Percentiles rank a stretch among this genome's conserved stretches.
Evolutionary conservation across 345 rosid genomes (phyloP).

Genomic region (Euphorbia tirucalli): DNA sequence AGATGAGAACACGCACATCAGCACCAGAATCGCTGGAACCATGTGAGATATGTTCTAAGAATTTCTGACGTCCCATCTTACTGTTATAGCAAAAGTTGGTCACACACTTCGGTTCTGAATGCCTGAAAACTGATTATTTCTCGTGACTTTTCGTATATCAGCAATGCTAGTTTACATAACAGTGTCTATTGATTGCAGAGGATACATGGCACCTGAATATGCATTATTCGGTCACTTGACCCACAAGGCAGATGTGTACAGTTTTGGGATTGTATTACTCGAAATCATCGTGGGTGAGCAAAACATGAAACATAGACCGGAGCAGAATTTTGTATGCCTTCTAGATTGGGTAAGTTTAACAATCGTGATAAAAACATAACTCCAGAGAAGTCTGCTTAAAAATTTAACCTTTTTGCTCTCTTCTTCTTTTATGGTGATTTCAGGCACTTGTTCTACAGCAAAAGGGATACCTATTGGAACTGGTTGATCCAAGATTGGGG

Average conservation of each 20-base stretch:
- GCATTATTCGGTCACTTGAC: slow-evolving; percentile 50
- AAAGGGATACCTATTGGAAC: slow-evolving; percentile 35
- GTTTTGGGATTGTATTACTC: slow-evolving; percentile 53
- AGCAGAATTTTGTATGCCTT: slow-evolving; percentile 1
- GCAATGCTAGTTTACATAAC: slow-evolving; percentile 34
- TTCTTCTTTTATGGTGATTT: slow-evolving; percentile 3
- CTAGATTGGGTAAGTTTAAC: slow-evolving; percentile 7
- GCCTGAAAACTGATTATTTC: too few relatives aligned
- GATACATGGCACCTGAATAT: slow-evolving; percentile 62
- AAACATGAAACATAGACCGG: not conserved
- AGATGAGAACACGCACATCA: slow-evolving; percentile 65
- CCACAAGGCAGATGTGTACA: slow-evolving; percentile 55
- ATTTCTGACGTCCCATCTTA: not conserved
- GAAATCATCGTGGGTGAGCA: slow-evolving; percentile 27
- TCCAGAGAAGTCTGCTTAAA: too few relatives aligned
- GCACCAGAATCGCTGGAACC: slow-evolving; percentile 70
- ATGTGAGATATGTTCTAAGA: slow-evolving; percentile 42
- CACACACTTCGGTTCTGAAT: too few relatives aligned
- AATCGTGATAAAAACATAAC: not conserved
- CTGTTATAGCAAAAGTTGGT: too few relatives aligned
- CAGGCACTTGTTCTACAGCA: slow-evolving; percentile 46
- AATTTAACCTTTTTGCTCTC: too few relatives aligned
- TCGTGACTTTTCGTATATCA: too few relatives aligned
- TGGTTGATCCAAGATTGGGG: slow-evolving; percentile 46
- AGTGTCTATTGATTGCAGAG: slow-evolving; percentile 24